Percentiles rank a stretch among this genome's conserved stretches.
Evolutionary conservation across 2,329 filamentous ascomycete species (phyloP).

Genomic region (Nemania sp.): DNA sequence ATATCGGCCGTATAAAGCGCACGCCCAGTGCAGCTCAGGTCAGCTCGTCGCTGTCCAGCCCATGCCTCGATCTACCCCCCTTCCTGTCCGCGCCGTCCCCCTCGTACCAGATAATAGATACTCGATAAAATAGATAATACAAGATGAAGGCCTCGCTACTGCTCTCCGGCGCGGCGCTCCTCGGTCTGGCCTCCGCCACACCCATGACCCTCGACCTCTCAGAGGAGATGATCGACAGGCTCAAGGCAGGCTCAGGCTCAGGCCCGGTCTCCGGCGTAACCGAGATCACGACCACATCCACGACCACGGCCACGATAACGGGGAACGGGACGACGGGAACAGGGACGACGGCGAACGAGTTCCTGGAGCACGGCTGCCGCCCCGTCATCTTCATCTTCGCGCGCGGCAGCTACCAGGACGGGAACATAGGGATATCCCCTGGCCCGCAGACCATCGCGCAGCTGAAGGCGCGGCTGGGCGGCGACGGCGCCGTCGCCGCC

Average conservation of each 20-base stretch:
- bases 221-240: slow-evolving; percentile 17
- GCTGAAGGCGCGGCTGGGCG: slow-evolving; percentile 50
- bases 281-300: too few species aligned
- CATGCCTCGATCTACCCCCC: not conserved
- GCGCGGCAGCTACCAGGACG: slow-evolving; percentile 46
- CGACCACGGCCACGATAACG: not conserved
- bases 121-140: not conserved
- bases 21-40: too few species aligned
- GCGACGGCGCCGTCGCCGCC: slow-evolving; percentile 29
- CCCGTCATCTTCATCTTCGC: slow-evolving; percentile 47
- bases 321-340: slow-evolving; percentile 16
- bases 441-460: slow-evolving; percentile 51
- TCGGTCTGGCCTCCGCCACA: slow-evolving; percentile 21
- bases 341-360: slow-evolving; percentile 42
- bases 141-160: slow-evolving; percentile 31
- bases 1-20: not conserved
- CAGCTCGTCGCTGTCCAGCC: not conserved
- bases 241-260: slow-evolving; percentile 17
- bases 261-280: slow-evolving; percentile 2
- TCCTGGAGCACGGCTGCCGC: slow-evolving; percentile 43
- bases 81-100: not conserved
- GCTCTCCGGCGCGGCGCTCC: slow-evolving; percentile 20
- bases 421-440: slow-evolving; percentile 43
- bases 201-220: slow-evolving; percentile 30
- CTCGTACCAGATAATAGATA: too few species aligned